These are phyloP conservation scores for Dendrobium catenatum DNA, from an alignment of 106 monocot genomes.

Conservation along the genomic window DNA sequence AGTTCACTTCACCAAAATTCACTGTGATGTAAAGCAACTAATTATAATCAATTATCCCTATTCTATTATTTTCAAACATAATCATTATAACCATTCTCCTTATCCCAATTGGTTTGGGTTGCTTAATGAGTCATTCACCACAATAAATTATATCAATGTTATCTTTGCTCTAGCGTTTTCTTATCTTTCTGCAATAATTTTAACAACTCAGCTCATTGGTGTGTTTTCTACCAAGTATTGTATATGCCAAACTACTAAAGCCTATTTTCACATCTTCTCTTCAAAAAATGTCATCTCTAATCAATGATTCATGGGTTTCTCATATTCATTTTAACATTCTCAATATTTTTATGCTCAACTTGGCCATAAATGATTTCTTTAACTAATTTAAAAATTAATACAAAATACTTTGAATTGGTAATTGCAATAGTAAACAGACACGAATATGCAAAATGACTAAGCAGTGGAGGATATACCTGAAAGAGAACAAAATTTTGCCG, in stretches of 20 bases:
- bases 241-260: not conserved
- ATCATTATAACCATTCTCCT: no score
- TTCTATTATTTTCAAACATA: no score
- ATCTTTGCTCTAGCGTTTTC: no score
- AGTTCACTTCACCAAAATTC: no score
- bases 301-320: not conserved
- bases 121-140: no score
- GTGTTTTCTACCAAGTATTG: not conserved
- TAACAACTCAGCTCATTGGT: no score
- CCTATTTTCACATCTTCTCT: not conserved
- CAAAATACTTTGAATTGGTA: not conserved
- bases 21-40: no score
- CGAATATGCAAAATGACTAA: not conserved
- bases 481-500: slow-evolving; percentile 41
- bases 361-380: not conserved
- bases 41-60: no score
- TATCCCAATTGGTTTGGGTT: no score
- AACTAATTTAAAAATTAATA: not conserved
- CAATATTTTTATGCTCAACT: not conserved
- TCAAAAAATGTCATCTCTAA: not conserved
- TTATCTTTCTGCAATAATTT: no score
- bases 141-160: no score
- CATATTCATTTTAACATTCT: not conserved
- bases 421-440: not conserved
- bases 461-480: slow-evolving; percentile 46